These are phyloP conservation scores for Lactarius sp. DNA, from an alignment of 768 basidiomycete species.

Conservation along the genomic window DNA sequence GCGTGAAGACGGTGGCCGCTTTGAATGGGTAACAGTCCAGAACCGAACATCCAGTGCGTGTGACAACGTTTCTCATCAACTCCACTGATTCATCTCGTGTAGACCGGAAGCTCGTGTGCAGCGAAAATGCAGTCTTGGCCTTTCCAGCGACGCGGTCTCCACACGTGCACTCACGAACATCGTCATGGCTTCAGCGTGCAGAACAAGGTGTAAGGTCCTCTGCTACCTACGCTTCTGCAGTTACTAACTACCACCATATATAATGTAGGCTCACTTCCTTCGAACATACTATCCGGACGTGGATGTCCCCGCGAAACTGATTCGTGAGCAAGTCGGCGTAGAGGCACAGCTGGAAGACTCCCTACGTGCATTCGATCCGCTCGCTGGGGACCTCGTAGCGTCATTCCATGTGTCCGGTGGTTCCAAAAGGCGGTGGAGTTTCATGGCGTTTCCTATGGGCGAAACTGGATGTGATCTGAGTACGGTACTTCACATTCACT, in stretches of 20 bases:
- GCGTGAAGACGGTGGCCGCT: constrained; percentile 37
- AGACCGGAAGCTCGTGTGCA: constrained; percentile 33
- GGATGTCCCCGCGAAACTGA: constrained; percentile 62
- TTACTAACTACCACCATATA: background rate
- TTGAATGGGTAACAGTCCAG: constrained; percentile 50
- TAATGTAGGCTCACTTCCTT: constrained; percentile 62
- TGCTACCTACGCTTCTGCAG: constrained; percentile 5
- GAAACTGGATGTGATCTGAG: constrained; percentile 56
- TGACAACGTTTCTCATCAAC: background rate
- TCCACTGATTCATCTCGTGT: constrained; percentile 15
- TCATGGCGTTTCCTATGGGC: constrained; percentile 60
- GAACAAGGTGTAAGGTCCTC: constrained; percentile 57
- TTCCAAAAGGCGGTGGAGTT: constrained; percentile 30
- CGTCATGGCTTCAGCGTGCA: constrained; percentile 44
- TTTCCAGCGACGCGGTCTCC: constrained; percentile 56
- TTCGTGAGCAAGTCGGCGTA: constrained; percentile 49
- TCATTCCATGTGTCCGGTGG: constrained; percentile 33
- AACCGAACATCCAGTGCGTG: constrained; percentile 17
- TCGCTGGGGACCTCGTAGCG: constrained; percentile 50
- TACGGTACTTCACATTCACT: constrained; percentile 33
- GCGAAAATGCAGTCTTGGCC: constrained; percentile 38
- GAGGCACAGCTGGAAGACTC: constrained; percentile 38
- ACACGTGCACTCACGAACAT: constrained; percentile 30
- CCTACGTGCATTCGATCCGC: constrained; percentile 50
- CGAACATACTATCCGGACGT: constrained; percentile 67